Evolutionary conservation across 2,329 filamentous ascomycete species (phyloP), one percentile per base, ranked within the genome.

Genomic region (Bipolaris zeicola): DNA sequence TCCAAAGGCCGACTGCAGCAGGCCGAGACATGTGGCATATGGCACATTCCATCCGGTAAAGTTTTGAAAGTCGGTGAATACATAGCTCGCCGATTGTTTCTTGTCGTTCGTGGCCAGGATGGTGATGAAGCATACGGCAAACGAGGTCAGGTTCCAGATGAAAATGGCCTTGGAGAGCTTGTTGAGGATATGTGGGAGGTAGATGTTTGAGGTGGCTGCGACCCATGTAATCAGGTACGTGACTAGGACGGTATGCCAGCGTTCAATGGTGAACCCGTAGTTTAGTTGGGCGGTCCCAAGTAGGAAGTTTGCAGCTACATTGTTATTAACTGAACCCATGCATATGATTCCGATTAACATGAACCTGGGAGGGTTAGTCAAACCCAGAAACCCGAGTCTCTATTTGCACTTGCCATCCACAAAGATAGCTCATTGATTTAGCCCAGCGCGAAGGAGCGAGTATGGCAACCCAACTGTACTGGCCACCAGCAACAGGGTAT

Each of bases 391-490:
- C 3, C 3, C 5, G 8, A 22, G 10, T 48, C 54, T 24, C 53
- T 50, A 66, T 18, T 33, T 71, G 50, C 70, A 76, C 74, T 58
- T 70, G 73, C 76, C 76, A 78, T 20, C 77, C 76, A 45, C 75
- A 75, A 38, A 78, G 63, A 56, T 78, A 78, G 11, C 69, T 72
- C 28, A 77, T 67, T 6, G 71, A 72, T 57, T 73, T 63, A 5
- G 75, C 73, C 60, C 67, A 67, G 55, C 60, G 65, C 11, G 66
- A 78, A 2, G 84, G 84, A 5, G 83, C 81, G 6, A 86, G 73
- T 1, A 85, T 80, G 3, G 82, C 83, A 14, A 85, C 83, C 83
- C 84, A 84, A 1, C 78, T 82, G 63, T 86, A 86, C 63, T 85
- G 83, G 6, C 84, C 81, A 31, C 83, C 81, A 7, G 83, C 83